Base-by-base conservation (phyloP, 129 eudicot genomes). In the Flaveria brownii region DNA sequence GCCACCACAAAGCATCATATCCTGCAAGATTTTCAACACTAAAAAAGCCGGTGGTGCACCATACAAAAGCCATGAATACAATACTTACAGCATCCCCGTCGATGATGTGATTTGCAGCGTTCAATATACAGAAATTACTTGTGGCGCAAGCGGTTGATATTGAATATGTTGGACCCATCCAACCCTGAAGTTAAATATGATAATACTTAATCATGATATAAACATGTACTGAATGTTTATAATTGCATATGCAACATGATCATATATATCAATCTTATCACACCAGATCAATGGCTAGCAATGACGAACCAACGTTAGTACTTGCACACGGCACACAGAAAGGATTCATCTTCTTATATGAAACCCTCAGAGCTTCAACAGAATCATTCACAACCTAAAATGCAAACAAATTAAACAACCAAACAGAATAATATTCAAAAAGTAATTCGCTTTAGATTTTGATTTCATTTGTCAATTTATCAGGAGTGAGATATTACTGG, bases 81-180 rank as follows among this genome's bases (percentile, higher is more conserved):
- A 14, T 22, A 78, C 96, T 81, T 80, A 87, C 97, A 75, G 93
- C 96, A 82, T 89, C 96, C 17, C 93, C 96, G 69, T 94, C 86
- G 62, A 92, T 84, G 76, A 92, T 92, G 87, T 92, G 97, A 83
- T 92, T 92, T 43, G 93, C 88, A 46, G 93, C 93, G 85, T 89
- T 92, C 66, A 92, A 43, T 74, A 89, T 92, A 47, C 97, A 92
- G 74, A 87, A 92, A 87, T 92, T 92, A 85, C 97, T 88, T 41
- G 97, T 92, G 23, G 97, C 97, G 81, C 96, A 92, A 77, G 97
- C 97, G 42, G 96, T 89, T 33, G 97, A 92, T 55, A 92, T 92
- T 36, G 97, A 92, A 81, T 92, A 92, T 68, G 89, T 92, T 62
- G 97, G 97, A 62, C 96, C 97, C 97, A 92, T 92, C 96, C 96